Evolutionary conservation across 1,139 yeast genomes (phyloP).

Genomic region (Debaryomyces sp.): DNA sequence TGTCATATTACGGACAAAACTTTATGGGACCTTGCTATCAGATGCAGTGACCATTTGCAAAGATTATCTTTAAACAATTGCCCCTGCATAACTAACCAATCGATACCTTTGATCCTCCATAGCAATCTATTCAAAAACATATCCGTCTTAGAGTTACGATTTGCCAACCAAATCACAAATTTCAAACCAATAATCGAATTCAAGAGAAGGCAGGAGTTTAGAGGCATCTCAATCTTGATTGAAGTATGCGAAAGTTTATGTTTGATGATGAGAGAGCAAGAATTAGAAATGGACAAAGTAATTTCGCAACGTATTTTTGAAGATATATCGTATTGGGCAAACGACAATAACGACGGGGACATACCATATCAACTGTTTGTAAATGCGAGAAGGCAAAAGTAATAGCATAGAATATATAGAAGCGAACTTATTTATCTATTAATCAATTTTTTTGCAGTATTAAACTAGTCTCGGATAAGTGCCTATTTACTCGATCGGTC

Average conservation of each 20-base stretch:
- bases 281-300: constrained; percentile 57
- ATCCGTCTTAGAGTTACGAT: constrained; percentile 77
- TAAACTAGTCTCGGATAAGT: neutral
- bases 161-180: constrained; percentile 58
- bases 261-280: constrained; percentile 61
- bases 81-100: constrained; percentile 60
- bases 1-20: constrained; percentile 76
- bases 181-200: constrained; percentile 68
- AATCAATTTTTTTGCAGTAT: neutral
- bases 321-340: constrained; percentile 63
- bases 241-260: constrained; percentile 79
- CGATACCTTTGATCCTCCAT: constrained; percentile 64
- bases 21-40: constrained; percentile 76
- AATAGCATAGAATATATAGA: neutral
- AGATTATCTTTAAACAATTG: constrained; percentile 83
- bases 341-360: constrained; percentile 50
- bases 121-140: constrained; percentile 58
- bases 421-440: neutral
- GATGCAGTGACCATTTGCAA: constrained; percentile 57
- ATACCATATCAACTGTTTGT: constrained; percentile 21
- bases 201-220: constrained; percentile 59
- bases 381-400: constrained; percentile 11
- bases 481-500: neutral
- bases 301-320: constrained; percentile 54
- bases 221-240: constrained; percentile 58